Conservation (phyloP, 2,329 filamentous ascomycete species). For the Dactylonectria estremocensis region DNA sequence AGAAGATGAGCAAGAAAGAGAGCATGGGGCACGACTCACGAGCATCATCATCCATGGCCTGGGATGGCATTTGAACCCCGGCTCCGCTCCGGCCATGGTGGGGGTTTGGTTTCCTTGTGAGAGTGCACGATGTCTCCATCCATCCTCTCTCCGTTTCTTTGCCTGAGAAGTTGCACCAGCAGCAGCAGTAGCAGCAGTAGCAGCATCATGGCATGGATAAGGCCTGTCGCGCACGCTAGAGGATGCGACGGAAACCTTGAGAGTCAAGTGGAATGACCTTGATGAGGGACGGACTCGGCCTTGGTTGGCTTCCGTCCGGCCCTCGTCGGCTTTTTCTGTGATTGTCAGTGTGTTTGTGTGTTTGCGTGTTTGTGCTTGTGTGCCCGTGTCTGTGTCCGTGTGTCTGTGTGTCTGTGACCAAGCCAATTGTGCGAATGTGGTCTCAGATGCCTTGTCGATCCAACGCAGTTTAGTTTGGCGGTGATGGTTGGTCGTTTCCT, state of each 20-base stretch:
- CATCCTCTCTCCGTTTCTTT: too few relatives aligned
- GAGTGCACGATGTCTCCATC: neutral
- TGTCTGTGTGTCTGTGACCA: constrained; percentile 4
- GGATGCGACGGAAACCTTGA: constrained; percentile 22
- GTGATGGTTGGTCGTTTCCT: constrained; percentile 5
- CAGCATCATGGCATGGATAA: constrained; percentile 16
- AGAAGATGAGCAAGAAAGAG: constrained; percentile 7
- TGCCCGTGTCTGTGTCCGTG: neutral
- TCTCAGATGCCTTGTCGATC: constrained; percentile 18
- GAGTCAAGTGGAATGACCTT: constrained; percentile 22
- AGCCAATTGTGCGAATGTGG: constrained; percentile 10
- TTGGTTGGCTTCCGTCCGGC: neutral
- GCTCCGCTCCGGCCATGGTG: constrained; percentile 29
- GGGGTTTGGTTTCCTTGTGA: constrained; percentile 18
- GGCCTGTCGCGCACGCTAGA: neutral
- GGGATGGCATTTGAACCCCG: constrained; percentile 14
- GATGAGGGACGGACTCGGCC: constrained; percentile 1
- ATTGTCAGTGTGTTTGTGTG: constrained; percentile 16
- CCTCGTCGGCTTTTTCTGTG: neutral
- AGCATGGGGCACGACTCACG: neutral
- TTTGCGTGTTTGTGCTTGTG: constrained; percentile 8
- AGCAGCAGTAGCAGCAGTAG: constrained; percentile 19
- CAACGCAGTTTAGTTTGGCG: constrained; percentile 13
- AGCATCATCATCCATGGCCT: neutral
- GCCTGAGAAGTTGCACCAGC: neutral